phyloP scores from a whole-genome alignment of 2,329 filamentous ascomycete genomes.

The Tolypocladium capitatum region DNA sequence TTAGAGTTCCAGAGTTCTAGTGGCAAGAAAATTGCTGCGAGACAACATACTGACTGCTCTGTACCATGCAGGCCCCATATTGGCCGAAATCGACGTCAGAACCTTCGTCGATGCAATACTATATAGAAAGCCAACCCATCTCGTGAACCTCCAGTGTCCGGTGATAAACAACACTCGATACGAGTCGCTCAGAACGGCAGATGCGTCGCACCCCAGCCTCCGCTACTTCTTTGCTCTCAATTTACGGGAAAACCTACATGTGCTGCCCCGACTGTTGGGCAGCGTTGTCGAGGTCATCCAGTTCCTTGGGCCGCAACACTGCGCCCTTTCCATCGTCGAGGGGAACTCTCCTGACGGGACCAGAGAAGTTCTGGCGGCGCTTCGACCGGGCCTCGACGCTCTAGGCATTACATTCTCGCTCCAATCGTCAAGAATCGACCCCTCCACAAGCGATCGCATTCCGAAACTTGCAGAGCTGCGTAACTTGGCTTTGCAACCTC shows the following conservation, averaged over 20 bases:
- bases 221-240: constrained; percentile 40
- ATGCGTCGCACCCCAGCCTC: not conserved
- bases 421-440: constrained; percentile 27
- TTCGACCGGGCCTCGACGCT: constrained; percentile 24
- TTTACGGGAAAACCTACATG: constrained; percentile 25
- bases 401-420: constrained; percentile 29
- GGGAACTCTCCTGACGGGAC: constrained; percentile 39
- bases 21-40: not conserved
- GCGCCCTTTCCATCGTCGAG: constrained; percentile 38
- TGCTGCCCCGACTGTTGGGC: constrained; percentile 32
- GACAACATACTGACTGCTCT: not conserved
- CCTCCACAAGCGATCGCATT: constrained; percentile 31
- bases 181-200: not conserved
- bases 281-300: constrained; percentile 33
- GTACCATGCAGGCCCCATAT: not conserved
- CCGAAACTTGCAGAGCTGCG: constrained; percentile 33
- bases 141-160: not conserved
- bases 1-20: not conserved
- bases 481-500: constrained; percentile 36
- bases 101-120: not conserved
- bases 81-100: not conserved
- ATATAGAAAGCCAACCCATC: not conserved
- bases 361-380: constrained; percentile 28
- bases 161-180: not conserved
- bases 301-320: constrained; percentile 34